These are phyloP conservation scores for Sicyos edulis DNA, from an alignment of 306 rosid species.

Conservation along the genomic window DNA sequence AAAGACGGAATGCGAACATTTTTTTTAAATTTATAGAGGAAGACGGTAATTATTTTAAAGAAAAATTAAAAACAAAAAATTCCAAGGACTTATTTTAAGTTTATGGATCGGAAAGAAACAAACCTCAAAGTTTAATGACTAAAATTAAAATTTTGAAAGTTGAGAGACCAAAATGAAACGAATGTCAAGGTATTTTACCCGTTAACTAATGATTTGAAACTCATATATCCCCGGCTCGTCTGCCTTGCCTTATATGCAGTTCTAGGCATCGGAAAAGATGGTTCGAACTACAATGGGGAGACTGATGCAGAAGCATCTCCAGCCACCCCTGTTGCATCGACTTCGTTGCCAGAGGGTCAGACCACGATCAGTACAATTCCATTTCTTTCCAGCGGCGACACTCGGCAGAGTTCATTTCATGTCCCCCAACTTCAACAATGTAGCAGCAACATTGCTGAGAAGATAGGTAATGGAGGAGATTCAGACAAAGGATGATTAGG, in stretches of 20 bases:
- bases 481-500: constrained; percentile 22
- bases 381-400: constrained; percentile 26
- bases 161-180: too few species aligned
- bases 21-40: too few species aligned
- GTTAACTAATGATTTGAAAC: neutral
- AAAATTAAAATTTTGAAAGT: too few species aligned
- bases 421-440: constrained; percentile 60
- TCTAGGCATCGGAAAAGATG: constrained; percentile 53
- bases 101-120: too few species aligned
- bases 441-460: constrained; percentile 39
- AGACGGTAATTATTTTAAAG: too few species aligned
- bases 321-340: constrained; percentile 23
- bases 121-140: too few species aligned
- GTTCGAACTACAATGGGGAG: constrained; percentile 38
- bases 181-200: too few species aligned
- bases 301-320: constrained; percentile 49
- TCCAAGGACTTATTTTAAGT: too few species aligned
- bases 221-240: neutral
- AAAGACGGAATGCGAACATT: too few species aligned
- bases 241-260: constrained; percentile 2
- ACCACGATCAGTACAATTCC: constrained; percentile 27
- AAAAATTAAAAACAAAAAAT: too few species aligned
- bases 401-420: constrained; percentile 41
- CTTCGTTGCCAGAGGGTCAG: constrained; percentile 28
- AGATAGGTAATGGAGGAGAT: constrained; percentile 36